Conservation (phyloP, 1,139 yeast species). For the Pichia inconspicua region DNA sequence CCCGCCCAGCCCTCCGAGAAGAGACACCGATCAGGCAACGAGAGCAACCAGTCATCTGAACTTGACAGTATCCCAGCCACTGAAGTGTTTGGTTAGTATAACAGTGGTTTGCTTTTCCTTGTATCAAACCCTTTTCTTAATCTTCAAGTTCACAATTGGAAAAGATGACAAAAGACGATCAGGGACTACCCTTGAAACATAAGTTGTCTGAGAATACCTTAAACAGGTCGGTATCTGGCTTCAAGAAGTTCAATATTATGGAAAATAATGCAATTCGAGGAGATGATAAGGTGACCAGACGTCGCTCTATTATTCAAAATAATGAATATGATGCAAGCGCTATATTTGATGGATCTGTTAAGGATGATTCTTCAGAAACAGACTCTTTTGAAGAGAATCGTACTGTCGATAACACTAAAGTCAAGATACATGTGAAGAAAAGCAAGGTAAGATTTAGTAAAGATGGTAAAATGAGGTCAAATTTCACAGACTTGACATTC, state of each 20-base stretch:
- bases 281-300: conserved; percentile 4
- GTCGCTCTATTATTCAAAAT: conserved; percentile 19
- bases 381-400: not conserved
- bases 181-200: not conserved
- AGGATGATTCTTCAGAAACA: not conserved
- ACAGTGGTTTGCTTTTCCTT: too few relatives aligned
- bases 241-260: conserved; percentile 13
- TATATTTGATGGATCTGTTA: not conserved
- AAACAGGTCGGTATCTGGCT: conserved; percentile 3
- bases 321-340: conserved; percentile 20
- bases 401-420: not conserved
- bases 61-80: not conserved
- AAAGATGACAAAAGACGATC: not conserved
- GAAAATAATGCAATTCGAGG: conserved; percentile 12
- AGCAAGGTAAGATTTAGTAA: conserved; percentile 21
- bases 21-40: too few relatives aligned
- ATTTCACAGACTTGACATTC: conserved; percentile 39
- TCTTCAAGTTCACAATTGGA: not conserved
- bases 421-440: conserved; percentile 4
- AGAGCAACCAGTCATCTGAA: too few relatives aligned
- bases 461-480: conserved; percentile 31
- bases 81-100: too few relatives aligned
- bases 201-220: conserved; percentile 8
- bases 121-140: too few relatives aligned
- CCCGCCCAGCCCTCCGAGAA: too few relatives aligned